A percentile compares a stretch with the other conserved stretches of the same genome.
Conservation (phyloP, 1,284 basidiomycete genomes). For the Trametes polyzona region DNA sequence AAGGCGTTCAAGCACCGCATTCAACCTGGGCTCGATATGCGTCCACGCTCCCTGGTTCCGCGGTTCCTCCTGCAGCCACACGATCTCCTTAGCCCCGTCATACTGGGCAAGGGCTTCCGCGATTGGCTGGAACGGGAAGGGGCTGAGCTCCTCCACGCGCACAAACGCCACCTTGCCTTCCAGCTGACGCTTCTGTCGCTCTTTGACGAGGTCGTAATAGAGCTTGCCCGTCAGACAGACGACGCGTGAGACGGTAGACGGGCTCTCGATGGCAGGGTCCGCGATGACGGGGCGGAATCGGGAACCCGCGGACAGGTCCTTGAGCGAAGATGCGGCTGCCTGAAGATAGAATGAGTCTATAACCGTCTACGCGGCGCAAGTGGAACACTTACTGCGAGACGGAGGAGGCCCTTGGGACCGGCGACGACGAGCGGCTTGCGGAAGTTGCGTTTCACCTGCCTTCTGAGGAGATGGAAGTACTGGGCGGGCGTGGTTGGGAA, state of each 20-base stretch:
- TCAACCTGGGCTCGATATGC: conserved; percentile 65
- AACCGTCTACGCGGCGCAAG: not conserved
- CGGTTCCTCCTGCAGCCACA: conserved; percentile 88
- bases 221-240: conserved; percentile 79
- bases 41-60: conserved; percentile 83
- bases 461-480: conserved; percentile 86
- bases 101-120: conserved; percentile 53
- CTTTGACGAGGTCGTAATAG: conserved; percentile 84
- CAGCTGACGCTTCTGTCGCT: conserved; percentile 53
- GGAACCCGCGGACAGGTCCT: conserved; percentile 66
- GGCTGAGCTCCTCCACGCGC: conserved; percentile 83
- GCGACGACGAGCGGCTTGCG: conserved; percentile 85
- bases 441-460: conserved; percentile 84
- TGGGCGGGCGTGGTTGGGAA: conserved; percentile 90
- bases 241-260: conserved; percentile 54
- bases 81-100: conserved; percentile 44
- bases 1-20: conserved; percentile 50
- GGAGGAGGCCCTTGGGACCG: conserved; percentile 81
- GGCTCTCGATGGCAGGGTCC: conserved; percentile 47
- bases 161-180: conserved; percentile 65
- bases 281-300: conserved; percentile 75
- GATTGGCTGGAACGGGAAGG: conserved; percentile 77
- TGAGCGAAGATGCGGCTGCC: conserved; percentile 75
- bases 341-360: conserved; percentile 35
- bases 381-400: conserved; percentile 65